Base-by-base conservation (phyloP, 2,329 filamentous ascomycete genomes). In the Xylaria sp. region DNA sequence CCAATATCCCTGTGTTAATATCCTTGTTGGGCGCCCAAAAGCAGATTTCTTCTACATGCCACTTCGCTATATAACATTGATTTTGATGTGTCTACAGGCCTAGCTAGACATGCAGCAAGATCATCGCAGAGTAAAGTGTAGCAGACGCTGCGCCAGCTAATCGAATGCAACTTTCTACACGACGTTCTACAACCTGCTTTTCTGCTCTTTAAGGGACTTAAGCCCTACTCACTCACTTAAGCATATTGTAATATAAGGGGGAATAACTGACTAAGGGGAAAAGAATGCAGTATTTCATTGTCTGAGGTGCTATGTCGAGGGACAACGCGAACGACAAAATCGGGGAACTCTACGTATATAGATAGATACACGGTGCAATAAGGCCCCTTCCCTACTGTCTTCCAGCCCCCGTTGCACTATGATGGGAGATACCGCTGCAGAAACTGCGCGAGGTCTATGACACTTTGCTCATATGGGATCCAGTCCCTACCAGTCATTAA, bases 391-490 rank as follows among this genome's bases (percentile, higher is more conserved):
- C 34, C 10, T 25, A 25, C 23, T 3, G 23, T 25, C 23, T 25
- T 25, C 3, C 3, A 25, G 23, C 23, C 23, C 23, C 23, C 3
- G 23, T 37, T 10, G 34, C 34, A 31, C 5, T 51, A 63, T 66
- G 41, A 63, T 15, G 58, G 9, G 34, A 75, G 70, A 56, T 74
- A 76, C 25, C 68, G 69, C 46, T 65, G 41, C 4, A 77, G 10
- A 15, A 73, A 73, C 34, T 63, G 60, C 39, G 74, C 71, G 20
- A 73, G 67, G 44, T 76, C 72, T 3, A 73, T 8, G 28, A 76
- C 69, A 34, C 67, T 76, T 64, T 77, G 70, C 65, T 79, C 76
- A 58, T 78, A 78, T 7, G 77, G 76, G 4, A 78, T 80, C 71
- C 77, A 82, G 5, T 75, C 74, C 71, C 76, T 69, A 0, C 78